Base-by-base conservation (phyloP, 2,329 filamentous ascomycete species). In the Bipolaris zeicola region DNA sequence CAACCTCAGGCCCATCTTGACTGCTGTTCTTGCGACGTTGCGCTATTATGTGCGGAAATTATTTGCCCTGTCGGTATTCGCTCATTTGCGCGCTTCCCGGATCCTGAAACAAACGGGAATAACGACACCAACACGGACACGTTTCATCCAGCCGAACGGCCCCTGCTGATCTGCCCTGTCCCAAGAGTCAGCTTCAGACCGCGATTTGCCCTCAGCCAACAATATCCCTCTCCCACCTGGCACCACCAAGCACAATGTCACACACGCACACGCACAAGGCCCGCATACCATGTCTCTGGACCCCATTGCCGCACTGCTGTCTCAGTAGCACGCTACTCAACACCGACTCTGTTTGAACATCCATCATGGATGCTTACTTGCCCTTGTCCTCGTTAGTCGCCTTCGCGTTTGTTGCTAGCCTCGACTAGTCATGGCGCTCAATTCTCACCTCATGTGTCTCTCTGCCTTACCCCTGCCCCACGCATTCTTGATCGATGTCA, bases 81-180 rank as follows among this genome's bases (percentile, higher is more conserved):
- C 20, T 36, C 48, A 43, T 52, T 46, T n/a, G 34, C 42, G 26
- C 33, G 20, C 31, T 41, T 58, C 64, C 54, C 53, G 56, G 34
- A 55, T 53, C 50, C 53, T 66, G 60, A 63, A 57, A 65, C 62
- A 57, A 62, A 60, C 63, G 56, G 60, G 62, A 60, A 60, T 61
- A 62, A 55, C 53, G 39, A 59, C 44, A 51, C 24, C 56, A 41
- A 54, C 61, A 62, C 60, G 53, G 50, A 63, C 58, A 14, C 50
- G 62, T 68, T 67, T 68, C 64, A 68, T 62, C 58, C 38, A 61
- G 58, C 60, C 63, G 62, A 62, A 57, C 54, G 52, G 50, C 56
- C 57, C 62, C 58, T 57, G 55, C 58, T 63, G 54, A 60, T 61
- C 52, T 49, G 54, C 33, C 58, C 45, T 16, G 54, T 36, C 47